Percentiles rank a stretch among this genome's conserved stretches.
Conservation (phyloP, 192 early-diverging fungal species). For the Coemansia sp. region DNA sequence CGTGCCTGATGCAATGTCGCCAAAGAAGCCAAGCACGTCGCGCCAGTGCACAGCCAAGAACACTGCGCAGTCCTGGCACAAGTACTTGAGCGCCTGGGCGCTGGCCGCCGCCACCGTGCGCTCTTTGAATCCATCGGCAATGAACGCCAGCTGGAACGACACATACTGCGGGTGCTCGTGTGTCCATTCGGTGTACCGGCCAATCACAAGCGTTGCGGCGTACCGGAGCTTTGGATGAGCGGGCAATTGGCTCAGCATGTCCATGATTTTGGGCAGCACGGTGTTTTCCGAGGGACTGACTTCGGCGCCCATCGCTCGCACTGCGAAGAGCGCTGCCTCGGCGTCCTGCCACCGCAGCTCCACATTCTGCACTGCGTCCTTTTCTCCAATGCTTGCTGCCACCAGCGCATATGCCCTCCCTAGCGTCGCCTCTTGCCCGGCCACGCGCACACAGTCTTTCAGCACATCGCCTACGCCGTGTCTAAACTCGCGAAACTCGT, state of each 20-base stretch:
- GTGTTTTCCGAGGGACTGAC: constrained; percentile 67
- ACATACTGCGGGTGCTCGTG: constrained; percentile 82
- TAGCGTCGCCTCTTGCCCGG: constrained; percentile 75
- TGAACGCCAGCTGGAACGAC: constrained; percentile 87
- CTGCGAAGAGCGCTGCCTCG: constrained; percentile 91
- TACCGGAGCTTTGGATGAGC: constrained; percentile 92
- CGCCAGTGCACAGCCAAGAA: constrained; percentile 71
- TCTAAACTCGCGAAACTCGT: constrained; percentile 95
- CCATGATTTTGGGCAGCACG: constrained; percentile 90
- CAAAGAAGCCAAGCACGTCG: constrained; percentile 82
- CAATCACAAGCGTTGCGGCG: constrained; percentile 94
- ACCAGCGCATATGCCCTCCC: constrained; percentile 62
- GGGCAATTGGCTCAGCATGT: constrained; percentile 79
- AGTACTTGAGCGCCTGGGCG: constrained; percentile 79
- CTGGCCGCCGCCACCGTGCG: constrained; percentile 80
- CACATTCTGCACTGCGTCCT: constrained; percentile 10
- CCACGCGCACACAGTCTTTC: constrained; percentile 86
- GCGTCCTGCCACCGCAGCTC: constrained; percentile 80
- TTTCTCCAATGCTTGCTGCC: constrained; percentile 20
- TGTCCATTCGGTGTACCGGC: constrained; percentile 94
- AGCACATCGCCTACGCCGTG: constrained; percentile 96
- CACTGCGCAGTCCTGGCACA: constrained; percentile 88
- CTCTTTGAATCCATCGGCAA: constrained; percentile 87
- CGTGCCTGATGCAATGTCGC: constrained; percentile 61
- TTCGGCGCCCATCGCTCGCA: constrained; percentile 90